Percentiles rank a stretch among this genome's conserved stretches.
Conservation (phyloP, 139 green algal species). For the Coelastrella sp. region DNA sequence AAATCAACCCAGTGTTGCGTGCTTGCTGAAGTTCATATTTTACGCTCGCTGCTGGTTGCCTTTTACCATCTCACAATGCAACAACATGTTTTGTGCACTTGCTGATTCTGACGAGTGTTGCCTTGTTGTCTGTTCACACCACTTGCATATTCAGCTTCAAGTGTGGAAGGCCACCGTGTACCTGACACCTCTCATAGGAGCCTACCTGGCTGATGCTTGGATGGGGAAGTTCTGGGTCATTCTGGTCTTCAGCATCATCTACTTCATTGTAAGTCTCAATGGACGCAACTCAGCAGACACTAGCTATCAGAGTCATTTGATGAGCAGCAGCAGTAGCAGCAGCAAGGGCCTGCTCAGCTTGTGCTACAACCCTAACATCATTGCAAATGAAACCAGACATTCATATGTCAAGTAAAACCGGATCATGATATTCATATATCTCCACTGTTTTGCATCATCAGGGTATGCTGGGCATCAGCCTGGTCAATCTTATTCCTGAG, state of each 20-base stretch:
- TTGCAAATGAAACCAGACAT: too few species aligned
- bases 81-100: too few species aligned
- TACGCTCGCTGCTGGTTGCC: too few species aligned
- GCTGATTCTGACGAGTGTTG: neutral
- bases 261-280: slow-evolving; percentile 44
- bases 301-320: too few species aligned
- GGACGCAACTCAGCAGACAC: too few species aligned
- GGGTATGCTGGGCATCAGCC: slow-evolving; percentile 42
- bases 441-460: neutral
- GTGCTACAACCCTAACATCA: too few species aligned
- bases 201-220: slow-evolving; percentile 50
- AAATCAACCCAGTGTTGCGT: too few species aligned
- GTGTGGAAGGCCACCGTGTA: slow-evolving; percentile 53
- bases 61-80: too few species aligned
- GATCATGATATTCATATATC: too few species aligned
- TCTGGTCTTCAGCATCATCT: slow-evolving; percentile 80
- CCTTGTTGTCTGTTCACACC: too few species aligned
- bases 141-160: slow-evolving; percentile 40
- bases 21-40: too few species aligned
- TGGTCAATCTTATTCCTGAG: slow-evolving; percentile 34
- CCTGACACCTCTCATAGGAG: slow-evolving; percentile 54
- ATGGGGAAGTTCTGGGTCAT: slow-evolving; percentile 92
- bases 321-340: neutral
- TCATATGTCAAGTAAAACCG: too few species aligned
- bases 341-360: neutral